These are phyloP conservation scores for Leishmania major DNA, from an alignment of 208 protist genomes.

Conservation along the genomic window DNA sequence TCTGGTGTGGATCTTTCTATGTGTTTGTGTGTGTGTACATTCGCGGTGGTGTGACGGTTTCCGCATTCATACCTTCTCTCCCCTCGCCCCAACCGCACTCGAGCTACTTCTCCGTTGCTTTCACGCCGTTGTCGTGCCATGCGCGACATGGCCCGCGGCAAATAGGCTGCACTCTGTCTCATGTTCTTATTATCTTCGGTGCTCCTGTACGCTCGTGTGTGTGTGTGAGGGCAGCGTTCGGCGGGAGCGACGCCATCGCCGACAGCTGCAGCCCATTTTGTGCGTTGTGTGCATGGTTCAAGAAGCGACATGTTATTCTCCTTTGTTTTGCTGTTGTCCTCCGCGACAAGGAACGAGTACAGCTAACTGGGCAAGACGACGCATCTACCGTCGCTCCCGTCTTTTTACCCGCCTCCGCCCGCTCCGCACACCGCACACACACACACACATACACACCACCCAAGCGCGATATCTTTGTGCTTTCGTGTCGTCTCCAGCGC, in stretches of 20 bases:
- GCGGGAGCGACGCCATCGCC: not conserved
- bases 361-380: too few relatives aligned
- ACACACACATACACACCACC: not conserved
- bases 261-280: not conserved
- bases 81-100: not conserved
- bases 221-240: not conserved
- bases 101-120: not conserved
- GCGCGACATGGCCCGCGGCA: not conserved
- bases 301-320: not conserved
- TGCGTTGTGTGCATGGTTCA: not conserved
- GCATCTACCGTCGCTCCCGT: too few relatives aligned
- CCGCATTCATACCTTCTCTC: not conserved
- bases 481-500: not conserved
- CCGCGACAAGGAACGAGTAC: not conserved
- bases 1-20: not conserved
- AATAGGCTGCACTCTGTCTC: not conserved
- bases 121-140: not conserved
- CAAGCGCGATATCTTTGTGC: not conserved
- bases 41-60: not conserved
- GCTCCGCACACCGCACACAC: too few relatives aligned
- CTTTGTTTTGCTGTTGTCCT: not conserved
- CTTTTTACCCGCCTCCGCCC: not conserved
- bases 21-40: slow-evolving; percentile 6
- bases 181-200: not conserved
- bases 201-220: not conserved